Evolutionary conservation across 1,139 yeast species (phyloP).

Genomic region (Trichomonascaceae sp.): DNA sequence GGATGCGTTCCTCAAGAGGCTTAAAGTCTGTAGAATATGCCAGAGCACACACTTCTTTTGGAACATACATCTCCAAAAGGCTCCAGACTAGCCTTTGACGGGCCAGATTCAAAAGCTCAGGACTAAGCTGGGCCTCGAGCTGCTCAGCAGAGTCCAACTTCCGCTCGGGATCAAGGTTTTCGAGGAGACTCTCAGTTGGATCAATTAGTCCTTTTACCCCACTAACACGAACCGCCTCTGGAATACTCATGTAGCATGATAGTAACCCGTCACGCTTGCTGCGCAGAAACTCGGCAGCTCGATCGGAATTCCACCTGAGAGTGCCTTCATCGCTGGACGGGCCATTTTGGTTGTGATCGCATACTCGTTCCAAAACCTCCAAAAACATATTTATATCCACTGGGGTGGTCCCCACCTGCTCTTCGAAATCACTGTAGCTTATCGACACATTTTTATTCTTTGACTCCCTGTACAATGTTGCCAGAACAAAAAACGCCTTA

Average conservation of each 20-base stretch:
- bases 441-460: too few species aligned
- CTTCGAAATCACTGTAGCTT: too few species aligned
- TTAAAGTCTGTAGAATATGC: slow-evolving; percentile 2
- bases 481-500: slow-evolving; percentile 20
- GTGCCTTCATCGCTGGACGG: slow-evolving; percentile 9
- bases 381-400: slow-evolving; percentile 7
- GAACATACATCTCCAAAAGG: slow-evolving; percentile 22
- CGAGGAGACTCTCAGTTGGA: slow-evolving; percentile 9
- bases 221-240: too few species aligned
- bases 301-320: slow-evolving; percentile 11
- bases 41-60: slow-evolving; percentile 8
- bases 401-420: too few species aligned
- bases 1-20: too few species aligned
- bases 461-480: slow-evolving; percentile 14
- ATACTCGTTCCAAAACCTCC: slow-evolving; percentile 1
- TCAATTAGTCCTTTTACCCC: too few species aligned
- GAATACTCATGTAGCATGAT: too few species aligned
- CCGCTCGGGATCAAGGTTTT: slow-evolving; percentile 10
- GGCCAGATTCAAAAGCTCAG: slow-evolving; percentile 14
- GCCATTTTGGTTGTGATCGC: too few species aligned
- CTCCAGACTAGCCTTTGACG: slow-evolving; percentile 16
- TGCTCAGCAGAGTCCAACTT: slow-evolving; percentile 7
- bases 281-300: slow-evolving; percentile 10
- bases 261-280: too few species aligned
- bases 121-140: slow-evolving; percentile 17